These are phyloP conservation scores for Fraxinus sp. DNA, from an alignment of 305 asterid species.

Conservation along the genomic window DNA sequence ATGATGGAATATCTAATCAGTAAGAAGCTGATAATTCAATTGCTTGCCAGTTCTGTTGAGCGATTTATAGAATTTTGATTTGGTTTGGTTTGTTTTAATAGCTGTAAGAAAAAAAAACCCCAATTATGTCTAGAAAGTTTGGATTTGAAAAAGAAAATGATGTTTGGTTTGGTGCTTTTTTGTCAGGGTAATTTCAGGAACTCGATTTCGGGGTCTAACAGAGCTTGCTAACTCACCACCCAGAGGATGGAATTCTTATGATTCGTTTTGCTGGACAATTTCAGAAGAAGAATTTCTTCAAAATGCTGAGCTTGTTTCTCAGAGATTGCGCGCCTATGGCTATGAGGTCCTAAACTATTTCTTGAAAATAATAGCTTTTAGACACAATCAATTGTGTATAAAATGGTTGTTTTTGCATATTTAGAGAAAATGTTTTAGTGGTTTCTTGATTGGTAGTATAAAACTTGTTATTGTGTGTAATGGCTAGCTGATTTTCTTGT, in stretches of 20 bases:
- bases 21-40: not conserved
- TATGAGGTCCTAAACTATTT: conserved; percentile 54
- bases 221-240: conserved; percentile 70
- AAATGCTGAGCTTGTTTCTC: conserved; percentile 70
- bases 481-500: not conserved
- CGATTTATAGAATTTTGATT: not conserved
- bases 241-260: conserved; percentile 95
- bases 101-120: not conserved
- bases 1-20: not conserved
- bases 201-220: conserved; percentile 21
- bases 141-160: not conserved
- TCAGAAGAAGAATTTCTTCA: conserved; percentile 77
- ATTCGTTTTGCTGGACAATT: conserved; percentile 85
- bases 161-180: conserved; percentile 15
- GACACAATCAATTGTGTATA: not conserved
- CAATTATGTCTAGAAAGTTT: not conserved
- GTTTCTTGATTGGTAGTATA: not conserved
- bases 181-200: conserved; percentile 37
- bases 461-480: conserved; percentile 2
- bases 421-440: not conserved
- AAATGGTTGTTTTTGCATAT: not conserved
- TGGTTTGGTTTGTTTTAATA: not conserved
- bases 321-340: conserved; percentile 53
- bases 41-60: not conserved
- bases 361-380: not conserved